Base-by-base conservation (phyloP, 2,329 filamentous ascomycete species). In the Alternaria metachromatica region DNA sequence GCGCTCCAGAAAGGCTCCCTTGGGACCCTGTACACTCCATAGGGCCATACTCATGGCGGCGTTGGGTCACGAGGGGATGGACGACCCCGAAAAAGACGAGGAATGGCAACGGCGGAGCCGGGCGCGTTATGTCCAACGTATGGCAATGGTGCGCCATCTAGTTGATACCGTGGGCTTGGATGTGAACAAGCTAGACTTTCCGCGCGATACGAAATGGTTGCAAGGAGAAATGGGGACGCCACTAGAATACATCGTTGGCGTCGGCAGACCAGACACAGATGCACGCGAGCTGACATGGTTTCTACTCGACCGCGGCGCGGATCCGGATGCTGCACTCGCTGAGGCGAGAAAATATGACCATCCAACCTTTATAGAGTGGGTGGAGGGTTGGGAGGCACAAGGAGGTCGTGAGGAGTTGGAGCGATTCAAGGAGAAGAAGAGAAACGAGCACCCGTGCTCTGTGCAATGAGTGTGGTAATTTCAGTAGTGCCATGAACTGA, bases 241-340 rank as follows among this genome's bases (percentile, higher is more conserved):
- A 20, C 26, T 58, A 15, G 13, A 20, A 8, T 49, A 50, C 26
- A 30, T 50, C n/a, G 23, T 20, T 20, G 9, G 26, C 44, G 6
- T 26, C 6, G 25, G 30, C 13, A 23, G 11, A 15, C 15, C 20
- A 20, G 11, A 49, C 1, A 25, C 12, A 21, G 28, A 58, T 50
- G n/a, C 28, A 6, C 28, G 55, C 21, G 55, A 58, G 1, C 23
- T 58, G 45, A 58, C 55, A 15, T 58, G 45, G 55, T 26, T 58
- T 13, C 20, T 58, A 20, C 44, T 58, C n/a, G 55, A 58, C 12
- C 45, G 28, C 15, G 45, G 55, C 33, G 55, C 55, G 20, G 55
- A 58, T 43, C 50, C 50, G 26, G 30, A 11, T 18, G 18, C 20
- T 37, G 50, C 50, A 30, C 25, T 53, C 50, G 20, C 25, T 6